Evolutionary conservation across 2,329 filamentous ascomycete species (phyloP), one percentile per base, ranked within the genome.

Genomic region (Microthyrium microscopicum): DNA sequence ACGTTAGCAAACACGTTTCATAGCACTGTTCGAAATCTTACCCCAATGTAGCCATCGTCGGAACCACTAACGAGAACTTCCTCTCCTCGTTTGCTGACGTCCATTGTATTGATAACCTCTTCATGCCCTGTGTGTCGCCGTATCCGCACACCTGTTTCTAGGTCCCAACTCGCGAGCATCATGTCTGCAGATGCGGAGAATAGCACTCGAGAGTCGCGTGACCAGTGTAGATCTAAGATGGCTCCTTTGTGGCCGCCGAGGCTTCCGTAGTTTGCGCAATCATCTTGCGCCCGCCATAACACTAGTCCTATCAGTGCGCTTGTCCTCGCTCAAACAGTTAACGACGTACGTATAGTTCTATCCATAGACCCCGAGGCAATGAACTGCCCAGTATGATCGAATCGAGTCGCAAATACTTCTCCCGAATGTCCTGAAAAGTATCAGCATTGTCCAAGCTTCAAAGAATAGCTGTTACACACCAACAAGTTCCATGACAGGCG

Each of bases 361-460:
- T 98, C 89, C 81, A 94, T 93, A 9, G 83, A 89, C 6, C 83
- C 87, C 2, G 89, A 95, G 26, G 89, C 89, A 46, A 95, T 89
- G 42, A 83, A 66, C 41, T 84, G 77, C 27, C 85, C 87, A 2
- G 78, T 78, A 3, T 82, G 78, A 50, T 94, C 83, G 50, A 98
- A 98, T 50, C 81, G 77, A 31, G 82, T 79, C 17, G 82, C 68
- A 51, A 95, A 95, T 30, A 98, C 72, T 59, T 98, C 89, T 15
- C 82, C 84, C 20, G 64, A 64, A 44, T 77, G 72, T 18, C 71
- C 70, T 64, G 38, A 7, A 20, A 20, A 21, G 13, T 21, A 25
- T 18, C 6, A 30, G 44, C 30, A 45, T 38, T n/a, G 30, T 39
- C n/a, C 24, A 29, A 19, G 18, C n/a, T n/a, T 8, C 16, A 8